Base-by-base conservation (phyloP, 2,329 filamentous ascomycete species). In the Diaporthe citriasiana region DNA sequence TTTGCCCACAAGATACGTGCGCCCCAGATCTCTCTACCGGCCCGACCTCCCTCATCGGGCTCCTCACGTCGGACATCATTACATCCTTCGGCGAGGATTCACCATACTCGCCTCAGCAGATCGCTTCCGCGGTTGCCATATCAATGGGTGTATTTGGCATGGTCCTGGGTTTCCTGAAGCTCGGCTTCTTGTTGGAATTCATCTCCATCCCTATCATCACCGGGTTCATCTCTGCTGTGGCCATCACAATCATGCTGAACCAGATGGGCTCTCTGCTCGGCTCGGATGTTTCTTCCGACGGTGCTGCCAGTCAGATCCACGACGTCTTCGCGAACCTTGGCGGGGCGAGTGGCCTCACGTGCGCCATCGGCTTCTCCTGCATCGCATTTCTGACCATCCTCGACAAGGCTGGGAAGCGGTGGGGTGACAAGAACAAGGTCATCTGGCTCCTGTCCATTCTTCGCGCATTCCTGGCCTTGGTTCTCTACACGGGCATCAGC, bases 161-260 rank as follows among this genome's bases (percentile, higher is more conserved):
- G 30, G 84, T 86, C 22, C 82, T 93, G 3, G 91, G 91, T 0
- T 83, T 92, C 1, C 83, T 92, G 30, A 91, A 90, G 70, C 87
- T 93, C 7, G 91, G 91, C 0, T 93, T 92, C 79, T 83, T 93
- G 7, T 85, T 93, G 27, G 90, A 93, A 74, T 93, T 92, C 77
- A 89, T 93, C 76, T 92, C 91, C 0, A 85, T 91, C 1, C 91
- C 91, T 0, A 89, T 93, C 1, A 85, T 93, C 0, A 90, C 86
- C 9, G 91, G 91, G 6, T 93, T 92, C 82, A 91, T 93, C 77
- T 91, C 90, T 0, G 90, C 91, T 1, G 90, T 91, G 1, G 91
- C 90, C 33, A 88, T 93, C 63, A 91, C 90, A 40, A 93, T 93
- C 78, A 88, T 89, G 30, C 87, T 92, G 66, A 90, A 89, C n/a